Evolutionary conservation across 2,329 filamentous ascomycete genomes (phyloP), one percentile per base, ranked within the genome.

Genomic region (Bipolaris oryzae): DNA sequence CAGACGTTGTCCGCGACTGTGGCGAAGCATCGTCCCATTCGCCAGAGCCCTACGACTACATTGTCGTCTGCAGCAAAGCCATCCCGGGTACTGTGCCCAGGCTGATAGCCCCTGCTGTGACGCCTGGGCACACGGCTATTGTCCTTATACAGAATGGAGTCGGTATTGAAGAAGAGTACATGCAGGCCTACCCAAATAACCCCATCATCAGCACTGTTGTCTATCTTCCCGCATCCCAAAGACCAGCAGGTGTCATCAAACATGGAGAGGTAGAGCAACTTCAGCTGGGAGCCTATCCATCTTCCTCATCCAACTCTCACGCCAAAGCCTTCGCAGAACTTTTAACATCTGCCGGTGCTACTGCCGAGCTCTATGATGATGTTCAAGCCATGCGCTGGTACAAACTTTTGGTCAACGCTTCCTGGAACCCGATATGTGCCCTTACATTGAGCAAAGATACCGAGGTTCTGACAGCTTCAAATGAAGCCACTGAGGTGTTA

Each of bases 61-160:
- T 83, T n/a, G 54, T 83, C 10, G 76, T 83, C 35, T 76, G 73
- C 28, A 77, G 74, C 53, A 83, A 84, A 73, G 79, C 76, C 13
- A 75, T 81, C 23, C 79, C 79, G 1, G 74, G 68, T 7, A 70
- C 66, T 5, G 69, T 67, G 2, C 74, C 75, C 13, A 67, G 76
- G 5, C 59, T 74, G 20, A 77, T 83, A 44, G 64, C 64, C 5
- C 74, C 78, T 0, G 80, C 75, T 3, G 70, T 82, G 2, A 70
- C 68, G 1, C 66, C 69, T 9, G 61, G 61, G 10, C 66, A 75
- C 45, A 87, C 84, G 0, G 79, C 81, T 0, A 82, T 88, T 38
- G 83, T 85, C 7, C 79, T 88, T 0, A 79, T 87, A 15, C 85
- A 88, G 58, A 88, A 88, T 62, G 86, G 86, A 0, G 82, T 88